Evolutionary conservation across 345 rosid species (phyloP), one percentile per base, ranked within the genome.

Genomic region (Lepidium africanum): DNA sequence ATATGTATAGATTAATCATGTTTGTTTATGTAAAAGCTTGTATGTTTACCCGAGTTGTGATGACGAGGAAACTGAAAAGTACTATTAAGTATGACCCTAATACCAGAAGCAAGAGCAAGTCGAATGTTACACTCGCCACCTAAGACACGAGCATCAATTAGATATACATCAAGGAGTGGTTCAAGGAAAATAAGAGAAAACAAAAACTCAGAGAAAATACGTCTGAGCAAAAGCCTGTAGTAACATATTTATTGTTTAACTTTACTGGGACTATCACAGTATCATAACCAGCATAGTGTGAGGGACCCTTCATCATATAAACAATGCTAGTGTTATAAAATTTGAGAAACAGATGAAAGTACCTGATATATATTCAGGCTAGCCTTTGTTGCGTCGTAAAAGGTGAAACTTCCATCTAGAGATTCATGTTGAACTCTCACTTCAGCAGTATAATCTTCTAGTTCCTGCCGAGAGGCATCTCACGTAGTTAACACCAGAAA

Each of bases 61-160:
- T 82, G 76, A 91, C 90, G 39, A 94, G 97, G 76, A 94, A 91
- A 74, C 96, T 86, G 82, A 91, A 94, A 45, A 94, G 95, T 48
- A 85, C 81, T 62, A 91, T 91, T 75, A 94, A 80, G 73, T 94
- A 94, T 1, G 96, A 94, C 71, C 97, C 97, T 82, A 94, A 63
- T 51, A 82, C 97, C 49, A 91, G 85, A 72, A 94, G 99, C 80
- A 91, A 75, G 69, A 94, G 81, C 81, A 94, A 83, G 85, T 94
- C 96, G 25, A 91, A 94, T 7, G 99, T 94, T 72, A 94, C 99
- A 61, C 99, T 94, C 48, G 99, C 97, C 75, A 94, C 99, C 99
- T 94, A 92, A 62, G 65, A 48, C 71, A 36, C n/a, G 35, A 60
- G 7, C 40, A 56, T 35, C 48, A 32, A 14, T 14, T 10, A 23